A percentile compares a stretch with the other conserved stretches of the same genome.
These are phyloP conservation scores for grape (Vitis vinifera) DNA, from an alignment of 164 flowering plant genomes.

Conservation along the genomic window ASM3070453v1 NC_081806.1:6656501-6657000, in stretches of 20 bases:
- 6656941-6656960: slow-evolving; percentile 57
- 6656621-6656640: not conserved
- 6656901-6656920: slow-evolving; percentile 46
- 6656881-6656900: slow-evolving; percentile 79
- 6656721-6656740: not conserved
- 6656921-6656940: slow-evolving; percentile 46
- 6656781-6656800: not conserved
- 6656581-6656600: not conserved
- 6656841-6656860: slow-evolving; percentile 52
- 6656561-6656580: not conserved
- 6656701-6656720: too few species aligned
- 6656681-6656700: not conserved
- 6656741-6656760: not conserved
- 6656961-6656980: slow-evolving; percentile 65
- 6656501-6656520: slow-evolving; percentile 55
- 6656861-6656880: slow-evolving; percentile 97
- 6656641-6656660: not conserved
- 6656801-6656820: slow-evolving; percentile 18
- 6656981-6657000: slow-evolving; percentile 31
- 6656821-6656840: slow-evolving; percentile 82
- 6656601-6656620: not conserved
- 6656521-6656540: slow-evolving; percentile 59
- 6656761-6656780: not conserved
- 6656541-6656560: slow-evolving; percentile 16
- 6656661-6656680: not conserved